Percentiles rank a stretch among this genome's conserved stretches.
Conservation (phyloP, 2,329 filamentous ascomycete genomes). For the Ceratocystis diversiconidia region DNA sequence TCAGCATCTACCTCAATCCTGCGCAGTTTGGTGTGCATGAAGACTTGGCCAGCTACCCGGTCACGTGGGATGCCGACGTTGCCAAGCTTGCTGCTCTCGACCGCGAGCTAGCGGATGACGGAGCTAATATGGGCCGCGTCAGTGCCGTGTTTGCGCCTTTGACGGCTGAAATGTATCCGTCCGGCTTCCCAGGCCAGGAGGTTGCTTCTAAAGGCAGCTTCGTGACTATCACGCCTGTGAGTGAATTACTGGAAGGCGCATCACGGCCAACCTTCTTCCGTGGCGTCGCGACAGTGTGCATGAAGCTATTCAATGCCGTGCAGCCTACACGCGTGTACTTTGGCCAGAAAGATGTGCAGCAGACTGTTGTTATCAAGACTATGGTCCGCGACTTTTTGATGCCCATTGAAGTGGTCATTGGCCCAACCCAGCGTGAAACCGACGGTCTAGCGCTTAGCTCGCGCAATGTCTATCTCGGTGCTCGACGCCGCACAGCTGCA, state of each 20-base stretch:
- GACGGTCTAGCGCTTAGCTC: slow-evolving; percentile 87
- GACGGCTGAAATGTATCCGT: slow-evolving; percentile 76
- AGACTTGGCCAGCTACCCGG: slow-evolving; percentile 77
- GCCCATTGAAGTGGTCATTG: slow-evolving; percentile 57
- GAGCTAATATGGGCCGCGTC: slow-evolving; percentile 50
- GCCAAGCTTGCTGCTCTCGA: slow-evolving; percentile 53
- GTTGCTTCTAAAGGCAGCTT: slow-evolving; percentile 72
- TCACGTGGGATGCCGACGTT: slow-evolving; percentile 72
- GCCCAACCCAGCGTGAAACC: slow-evolving; percentile 57
- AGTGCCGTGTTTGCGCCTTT: slow-evolving; percentile 76
- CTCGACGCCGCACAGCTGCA: slow-evolving; percentile 55
- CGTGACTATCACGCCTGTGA: slow-evolving; percentile 76
- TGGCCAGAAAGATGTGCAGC: slow-evolving; percentile 95
- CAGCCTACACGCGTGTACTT: slow-evolving; percentile 67
- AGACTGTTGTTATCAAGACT: slow-evolving; percentile 75
- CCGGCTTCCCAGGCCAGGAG: slow-evolving; percentile 56
- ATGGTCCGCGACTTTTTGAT: slow-evolving; percentile 83
- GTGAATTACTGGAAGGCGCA: slow-evolving; percentile 66
- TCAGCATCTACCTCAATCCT: slow-evolving; percentile 91
- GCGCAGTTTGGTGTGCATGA: slow-evolving; percentile 87
- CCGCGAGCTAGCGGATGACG: slow-evolving; percentile 51
- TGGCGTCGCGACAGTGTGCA: slow-evolving; percentile 89
- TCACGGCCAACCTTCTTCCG: slow-evolving; percentile 89
- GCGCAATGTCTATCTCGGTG: slow-evolving; percentile 81
- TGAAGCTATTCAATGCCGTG: slow-evolving; percentile 49